Base-by-base conservation (phyloP, 495 filamentous ascomycete species). In the Clohesyomyces aquaticus region DNA sequence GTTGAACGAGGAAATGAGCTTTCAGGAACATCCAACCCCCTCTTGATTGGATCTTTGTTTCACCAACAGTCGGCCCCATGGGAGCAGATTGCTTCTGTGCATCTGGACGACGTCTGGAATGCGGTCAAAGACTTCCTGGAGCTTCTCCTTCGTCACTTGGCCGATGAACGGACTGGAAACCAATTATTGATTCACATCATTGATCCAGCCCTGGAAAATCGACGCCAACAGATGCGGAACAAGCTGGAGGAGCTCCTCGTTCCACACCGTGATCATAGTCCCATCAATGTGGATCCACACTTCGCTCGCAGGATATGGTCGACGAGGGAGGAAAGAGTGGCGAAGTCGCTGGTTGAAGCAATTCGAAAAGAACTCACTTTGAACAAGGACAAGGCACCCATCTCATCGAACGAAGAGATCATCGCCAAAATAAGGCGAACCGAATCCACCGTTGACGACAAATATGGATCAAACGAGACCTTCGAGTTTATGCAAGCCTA, bases 401-500 rank as follows among this genome's bases (percentile, higher is more conserved):
- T 55, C 3, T 32, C 28, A 25, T 42, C 53, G 11, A 19, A 14
- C 32, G 32, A 55, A 3, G 53, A 55, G 35, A 55, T 55, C 4
- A 10, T 42, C 16, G 18, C 8, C 32, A 55, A 55, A 19, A 25
- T 45, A 4, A 14, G 26, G 18, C 16, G 16, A 3, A 14, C 55
- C 8, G 42, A 48, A 12, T 9, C 26, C 14, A 23, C 19, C 9
- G 26, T 32, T 28, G 43, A 26, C 25, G 29, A 58, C 32, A 50
- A 64, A n/a, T 58, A 57, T 32, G 45, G 50, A 28, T 64, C 45
- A 25, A 21, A 46, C 14, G 69, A 72, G 47, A 45, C 67, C 9
- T 38, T 72, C 4, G 64, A 71, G 32, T 57, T 45, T 18, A 68
- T 71, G 68, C 38, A 71, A 43, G 61, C 68, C 4, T 72, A 72